phyloP scores from a whole-genome alignment of 176 grass and related monocot genomes.

The barley (Hordeum vulgare) region DNA sequence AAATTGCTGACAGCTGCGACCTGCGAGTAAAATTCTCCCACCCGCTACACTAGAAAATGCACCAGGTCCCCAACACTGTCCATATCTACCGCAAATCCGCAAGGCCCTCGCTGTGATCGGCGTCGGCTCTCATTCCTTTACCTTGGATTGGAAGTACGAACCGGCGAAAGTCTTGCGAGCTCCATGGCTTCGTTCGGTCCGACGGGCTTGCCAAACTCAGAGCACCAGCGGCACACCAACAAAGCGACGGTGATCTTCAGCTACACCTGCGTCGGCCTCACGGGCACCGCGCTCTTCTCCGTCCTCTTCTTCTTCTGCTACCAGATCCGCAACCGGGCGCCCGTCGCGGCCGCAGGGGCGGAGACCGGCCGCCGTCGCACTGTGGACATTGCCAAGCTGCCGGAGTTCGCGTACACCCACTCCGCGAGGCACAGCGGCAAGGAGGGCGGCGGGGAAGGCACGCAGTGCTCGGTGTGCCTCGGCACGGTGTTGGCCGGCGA shows the following conservation, averaged over 20 bases:
- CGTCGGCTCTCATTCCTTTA: neutral
- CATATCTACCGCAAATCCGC: too few relatives aligned
- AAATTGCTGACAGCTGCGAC: neutral
- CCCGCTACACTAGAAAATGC: neutral
- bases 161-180: neutral
- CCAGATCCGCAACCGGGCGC: slow-evolving; percentile 4
- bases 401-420: slow-evolving; percentile 27
- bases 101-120: neutral
- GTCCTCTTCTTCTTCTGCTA: slow-evolving; percentile 26
- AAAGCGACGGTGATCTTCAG: slow-evolving; percentile 26
- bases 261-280: slow-evolving; percentile 35
- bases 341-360: neutral
- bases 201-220: neutral
- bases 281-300: slow-evolving; percentile 1
- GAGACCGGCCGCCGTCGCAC: neutral
- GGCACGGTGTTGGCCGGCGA: slow-evolving; percentile 24
- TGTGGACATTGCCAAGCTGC: slow-evolving; percentile 30
- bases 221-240: neutral
- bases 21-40: neutral
- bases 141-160: neutral
- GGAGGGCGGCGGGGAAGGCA: neutral
- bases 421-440: slow-evolving; percentile 1
- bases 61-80: too few relatives aligned
- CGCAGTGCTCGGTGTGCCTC: slow-evolving; percentile 44
- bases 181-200: slow-evolving; percentile 8